A percentile compares a stretch with the other conserved stretches of the same genome.
These are phyloP conservation scores for Candida sp. DNA, from an alignment of 1,139 yeast species.

Conservation along the genomic window DNA sequence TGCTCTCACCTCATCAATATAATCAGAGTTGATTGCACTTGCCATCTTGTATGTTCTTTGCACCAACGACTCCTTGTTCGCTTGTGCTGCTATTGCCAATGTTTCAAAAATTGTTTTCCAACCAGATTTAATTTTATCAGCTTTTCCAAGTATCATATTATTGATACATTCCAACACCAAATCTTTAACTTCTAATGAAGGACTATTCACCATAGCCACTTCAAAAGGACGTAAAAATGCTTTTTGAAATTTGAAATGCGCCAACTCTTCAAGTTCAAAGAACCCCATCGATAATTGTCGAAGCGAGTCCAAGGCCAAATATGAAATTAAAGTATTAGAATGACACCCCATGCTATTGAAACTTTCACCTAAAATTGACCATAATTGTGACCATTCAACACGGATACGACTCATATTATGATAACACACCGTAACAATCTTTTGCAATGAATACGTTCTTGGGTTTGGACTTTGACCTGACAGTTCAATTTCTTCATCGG, in stretches of 20 bases:
- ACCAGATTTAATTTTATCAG: constrained; percentile 79
- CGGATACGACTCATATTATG: constrained; percentile 97
- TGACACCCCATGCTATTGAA: constrained; percentile 87
- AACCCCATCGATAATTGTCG: constrained; percentile 92
- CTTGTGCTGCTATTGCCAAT: constrained; percentile 62
- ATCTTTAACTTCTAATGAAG: constrained; percentile 71
- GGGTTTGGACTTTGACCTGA: constrained; percentile 83
- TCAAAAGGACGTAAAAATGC: constrained; percentile 93
- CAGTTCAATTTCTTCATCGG: constrained; percentile 87
- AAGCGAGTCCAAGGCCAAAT: constrained; percentile 90
- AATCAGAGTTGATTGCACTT: constrained; percentile 58
- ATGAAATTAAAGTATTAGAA: constrained; percentile 69
- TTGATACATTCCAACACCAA: constrained; percentile 89
- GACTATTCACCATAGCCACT: constrained; percentile 67
- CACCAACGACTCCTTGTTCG: constrained; percentile 55
- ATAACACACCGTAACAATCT: constrained; percentile 95
- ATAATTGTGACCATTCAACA: constrained; percentile 94
- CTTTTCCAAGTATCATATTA: constrained; percentile 80
- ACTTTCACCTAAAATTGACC: constrained; percentile 92
- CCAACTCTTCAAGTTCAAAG: constrained; percentile 87
- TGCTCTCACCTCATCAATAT: constrained; percentile 58
- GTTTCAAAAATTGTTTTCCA: constrained; percentile 91
- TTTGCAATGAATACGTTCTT: constrained; percentile 87
- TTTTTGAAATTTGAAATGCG: constrained; percentile 94
- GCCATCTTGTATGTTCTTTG: constrained; percentile 62